Conservation (phyloP, 306 rosid genomes). For the Trichosanthes cucumerina region DNA sequence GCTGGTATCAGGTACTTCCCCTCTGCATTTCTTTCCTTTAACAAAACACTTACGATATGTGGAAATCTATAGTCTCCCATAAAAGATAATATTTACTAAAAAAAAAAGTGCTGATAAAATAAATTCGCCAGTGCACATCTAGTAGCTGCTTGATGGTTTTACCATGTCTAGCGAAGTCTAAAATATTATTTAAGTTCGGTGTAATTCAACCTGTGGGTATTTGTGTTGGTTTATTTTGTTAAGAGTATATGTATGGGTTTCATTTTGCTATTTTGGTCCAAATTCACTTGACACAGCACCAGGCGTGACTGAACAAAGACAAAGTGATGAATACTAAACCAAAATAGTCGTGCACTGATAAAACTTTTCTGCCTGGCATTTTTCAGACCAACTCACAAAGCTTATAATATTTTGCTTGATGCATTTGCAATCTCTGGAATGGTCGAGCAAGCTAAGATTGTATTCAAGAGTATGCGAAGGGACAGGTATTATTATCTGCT, state of each 20-base stretch:
- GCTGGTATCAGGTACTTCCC: slow-evolving; percentile 78
- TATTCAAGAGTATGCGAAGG: slow-evolving; percentile 92
- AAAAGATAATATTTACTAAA: background rate
- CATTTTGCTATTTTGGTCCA: background rate
- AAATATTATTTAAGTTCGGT: background rate
- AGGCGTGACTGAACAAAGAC: background rate
- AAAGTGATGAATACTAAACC: background rate
- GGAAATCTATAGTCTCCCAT: background rate
- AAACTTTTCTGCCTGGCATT: background rate
- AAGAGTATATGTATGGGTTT: background rate
- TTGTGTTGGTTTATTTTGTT: background rate
- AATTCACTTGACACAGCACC: background rate
- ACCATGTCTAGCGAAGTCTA: background rate
- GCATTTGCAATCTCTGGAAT: slow-evolving; percentile 93
- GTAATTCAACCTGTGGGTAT: background rate
- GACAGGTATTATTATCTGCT: slow-evolving; percentile 46
- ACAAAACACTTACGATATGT: background rate
- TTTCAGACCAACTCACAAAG: slow-evolving; percentile 82
- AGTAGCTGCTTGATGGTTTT: slow-evolving; percentile 7
- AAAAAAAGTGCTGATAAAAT: background rate
- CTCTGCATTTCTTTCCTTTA: background rate
- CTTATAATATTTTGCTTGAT: slow-evolving; percentile 80
- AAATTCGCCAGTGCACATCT: background rate
- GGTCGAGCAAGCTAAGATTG: slow-evolving; percentile 83
- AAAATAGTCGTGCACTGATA: background rate